A percentile compares a stretch with the other conserved stretches of the same genome.
Conservation (phyloP, 257 asterid species). For the Orobanche coerulescens region DNA sequence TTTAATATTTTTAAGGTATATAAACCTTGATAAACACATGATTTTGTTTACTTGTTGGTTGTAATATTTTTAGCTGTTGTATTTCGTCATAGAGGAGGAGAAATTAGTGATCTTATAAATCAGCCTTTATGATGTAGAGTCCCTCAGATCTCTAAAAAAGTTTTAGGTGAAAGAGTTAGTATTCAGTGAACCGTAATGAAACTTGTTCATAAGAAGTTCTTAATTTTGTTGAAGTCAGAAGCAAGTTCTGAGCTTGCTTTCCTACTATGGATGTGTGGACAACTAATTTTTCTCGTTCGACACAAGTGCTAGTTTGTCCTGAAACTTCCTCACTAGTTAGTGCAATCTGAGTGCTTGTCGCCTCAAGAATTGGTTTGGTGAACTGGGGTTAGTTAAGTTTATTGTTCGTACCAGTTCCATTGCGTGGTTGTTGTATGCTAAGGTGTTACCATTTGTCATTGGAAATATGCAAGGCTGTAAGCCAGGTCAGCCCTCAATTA, state of each 20-base stretch:
- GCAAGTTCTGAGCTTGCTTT: not conserved
- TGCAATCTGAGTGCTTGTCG: conserved; percentile 7
- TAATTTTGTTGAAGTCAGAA: conserved; percentile 10
- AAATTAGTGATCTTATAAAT: not conserved
- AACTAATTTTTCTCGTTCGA: not conserved
- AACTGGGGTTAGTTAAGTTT: conserved; percentile 5
- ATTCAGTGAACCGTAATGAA: conserved; percentile 8
- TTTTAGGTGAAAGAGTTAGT: conserved; percentile 9
- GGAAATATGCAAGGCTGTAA: conserved; percentile 7
- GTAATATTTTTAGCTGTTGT: conserved; percentile 1
- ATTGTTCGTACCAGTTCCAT: not conserved
- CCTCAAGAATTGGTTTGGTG: conserved; percentile 4
- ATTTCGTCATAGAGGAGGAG: conserved; percentile 13
- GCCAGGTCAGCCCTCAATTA: not conserved
- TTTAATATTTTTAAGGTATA: conserved; percentile 41
- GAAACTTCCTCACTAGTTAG: not conserved
- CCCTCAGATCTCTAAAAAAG: conserved; percentile 3
- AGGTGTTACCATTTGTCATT: not conserved
- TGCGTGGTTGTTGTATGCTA: not conserved
- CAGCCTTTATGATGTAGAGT: not conserved
- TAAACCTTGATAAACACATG: not conserved
- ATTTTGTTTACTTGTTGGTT: not conserved
- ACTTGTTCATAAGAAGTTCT: conserved; percentile 6
- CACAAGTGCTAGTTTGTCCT: not conserved
- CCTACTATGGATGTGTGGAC: not conserved